Evolutionary conservation across 2,329 filamentous ascomycete genomes (phyloP).

Genomic region (Cyphellophora attinorum): DNA sequence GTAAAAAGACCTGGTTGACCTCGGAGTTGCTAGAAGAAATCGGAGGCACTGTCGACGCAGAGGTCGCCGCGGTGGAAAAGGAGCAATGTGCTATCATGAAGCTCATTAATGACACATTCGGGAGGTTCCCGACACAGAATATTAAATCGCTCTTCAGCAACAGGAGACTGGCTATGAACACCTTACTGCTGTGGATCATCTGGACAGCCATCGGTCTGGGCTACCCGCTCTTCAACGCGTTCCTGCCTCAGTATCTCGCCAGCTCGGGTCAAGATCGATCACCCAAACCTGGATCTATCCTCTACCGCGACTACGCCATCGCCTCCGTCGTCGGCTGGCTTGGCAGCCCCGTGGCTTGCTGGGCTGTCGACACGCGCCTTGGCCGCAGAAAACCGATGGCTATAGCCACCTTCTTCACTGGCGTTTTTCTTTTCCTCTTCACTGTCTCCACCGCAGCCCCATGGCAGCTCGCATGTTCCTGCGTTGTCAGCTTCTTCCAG

Average conservation of each 20-base stretch:
- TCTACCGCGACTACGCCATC: constrained; percentile 71
- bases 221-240: constrained; percentile 67
- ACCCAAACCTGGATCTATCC: constrained; percentile 51
- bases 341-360: constrained; percentile 59
- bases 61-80: constrained; percentile 26
- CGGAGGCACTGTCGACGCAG: constrained; percentile 38
- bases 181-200: constrained; percentile 53
- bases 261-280: constrained; percentile 26
- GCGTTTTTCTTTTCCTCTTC: constrained; percentile 61
- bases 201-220: constrained; percentile 57
- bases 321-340: constrained; percentile 64
- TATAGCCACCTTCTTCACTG: constrained; percentile 55
- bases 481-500: constrained; percentile 63
- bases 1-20: constrained; percentile 40
- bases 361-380: constrained; percentile 61
- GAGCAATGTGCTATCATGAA: constrained; percentile 23
- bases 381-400: constrained; percentile 64
- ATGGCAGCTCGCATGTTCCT: constrained; percentile 65
- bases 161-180: constrained; percentile 41
- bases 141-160: constrained; percentile 59
- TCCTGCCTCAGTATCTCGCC: constrained; percentile 64
- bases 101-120: constrained; percentile 50
- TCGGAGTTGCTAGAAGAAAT: constrained; percentile 51
- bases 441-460: constrained; percentile 57
- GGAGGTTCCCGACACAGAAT: constrained; percentile 35